Base-by-base conservation (phyloP, 306 rosid species). In the Hylodesmum podocarpum region DNA sequence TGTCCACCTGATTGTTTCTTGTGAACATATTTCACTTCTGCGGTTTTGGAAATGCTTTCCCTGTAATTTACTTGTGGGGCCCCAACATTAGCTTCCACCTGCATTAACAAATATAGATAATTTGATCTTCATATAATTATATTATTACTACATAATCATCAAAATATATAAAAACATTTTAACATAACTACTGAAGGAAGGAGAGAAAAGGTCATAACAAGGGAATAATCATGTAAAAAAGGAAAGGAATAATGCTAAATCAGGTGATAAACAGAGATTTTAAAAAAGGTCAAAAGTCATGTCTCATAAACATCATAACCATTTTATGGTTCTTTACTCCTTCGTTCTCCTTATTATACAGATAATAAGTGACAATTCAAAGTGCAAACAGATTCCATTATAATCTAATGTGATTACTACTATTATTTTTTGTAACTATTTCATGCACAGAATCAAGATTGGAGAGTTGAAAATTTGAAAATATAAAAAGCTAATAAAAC, bases 31-130 rank as follows among this genome's bases (percentile, higher is more conserved):
- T 89, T 90, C 31, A 82, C 89, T 82, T 90, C 91, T 2, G 92
- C 15, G 50, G 78, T 4, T 83, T 66, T 95, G 29, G 97, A 92
- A 84, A 95, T 95, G 83, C 97, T 95, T 82, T 95, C 99, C 57
- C 97, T 80, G 87, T 95, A 95, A 86, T 95, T 95, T 63, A 95
- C 99, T 87, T 95, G 99, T 49, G 97, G 99, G 41, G 99, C 99
- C 46, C 99, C 99, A 44, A 95, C 97, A 54, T 95, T 95, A 12
- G 99, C 99, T 73, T 90, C 97, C 72, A 95, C 98, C 98, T 94
- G 72, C 75, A 67, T 47, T 70, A 41, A 79, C 25, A 72, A 82
- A 72, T 50, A 66, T 31, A 79, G 31, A 84, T 40, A 28, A 68
- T 47, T 51, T 37, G 47, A 73, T 57, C 11, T 58, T 78, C 19